Conservation (phyloP, 208 protist species). For the Leptomonas seymouri region DNA sequence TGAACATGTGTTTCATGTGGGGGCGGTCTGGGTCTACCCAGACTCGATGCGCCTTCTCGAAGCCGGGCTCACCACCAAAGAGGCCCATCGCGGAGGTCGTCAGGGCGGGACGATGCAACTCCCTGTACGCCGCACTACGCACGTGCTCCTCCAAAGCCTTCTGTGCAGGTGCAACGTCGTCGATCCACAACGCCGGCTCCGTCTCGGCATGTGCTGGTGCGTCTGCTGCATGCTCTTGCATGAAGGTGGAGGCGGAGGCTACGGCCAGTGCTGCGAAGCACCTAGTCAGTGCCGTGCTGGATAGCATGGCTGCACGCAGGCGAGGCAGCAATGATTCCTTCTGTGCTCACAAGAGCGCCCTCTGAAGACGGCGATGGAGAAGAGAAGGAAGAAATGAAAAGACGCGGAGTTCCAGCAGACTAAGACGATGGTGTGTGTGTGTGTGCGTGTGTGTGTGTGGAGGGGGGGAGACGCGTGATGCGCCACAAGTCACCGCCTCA, state of each 20-base stretch:
- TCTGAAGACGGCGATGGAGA: no score
- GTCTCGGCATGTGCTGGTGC: background rate
- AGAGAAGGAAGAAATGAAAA: no score
- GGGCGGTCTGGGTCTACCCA: constrained; percentile 92
- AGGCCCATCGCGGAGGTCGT: constrained; percentile 86
- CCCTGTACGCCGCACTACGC: constrained; percentile 72
- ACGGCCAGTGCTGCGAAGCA: constrained; percentile 43
- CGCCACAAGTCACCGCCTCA: no score
- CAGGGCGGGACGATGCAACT: constrained; percentile 84
- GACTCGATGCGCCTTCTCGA: constrained; percentile 89
- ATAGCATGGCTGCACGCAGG: constrained; percentile 33
- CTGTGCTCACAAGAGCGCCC: no score
- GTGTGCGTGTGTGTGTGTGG: no score
- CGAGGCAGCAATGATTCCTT: no score
- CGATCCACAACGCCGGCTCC: constrained; percentile 64
- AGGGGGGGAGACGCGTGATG: no score
- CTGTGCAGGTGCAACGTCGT: constrained; percentile 56
- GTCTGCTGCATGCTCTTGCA: constrained; percentile 11
- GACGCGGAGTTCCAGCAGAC: no score
- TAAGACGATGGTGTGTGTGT: no score
- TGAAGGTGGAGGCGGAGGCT: constrained; percentile 34
- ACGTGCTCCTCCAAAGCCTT: constrained; percentile 56
- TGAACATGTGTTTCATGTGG: constrained; percentile 92
- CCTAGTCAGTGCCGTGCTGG: constrained; percentile 19
- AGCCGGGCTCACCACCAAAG: constrained; percentile 90